phyloP scores from a whole-genome alignment of 371 early-diverging fungal species.

The Mortierella sp. region DNA sequence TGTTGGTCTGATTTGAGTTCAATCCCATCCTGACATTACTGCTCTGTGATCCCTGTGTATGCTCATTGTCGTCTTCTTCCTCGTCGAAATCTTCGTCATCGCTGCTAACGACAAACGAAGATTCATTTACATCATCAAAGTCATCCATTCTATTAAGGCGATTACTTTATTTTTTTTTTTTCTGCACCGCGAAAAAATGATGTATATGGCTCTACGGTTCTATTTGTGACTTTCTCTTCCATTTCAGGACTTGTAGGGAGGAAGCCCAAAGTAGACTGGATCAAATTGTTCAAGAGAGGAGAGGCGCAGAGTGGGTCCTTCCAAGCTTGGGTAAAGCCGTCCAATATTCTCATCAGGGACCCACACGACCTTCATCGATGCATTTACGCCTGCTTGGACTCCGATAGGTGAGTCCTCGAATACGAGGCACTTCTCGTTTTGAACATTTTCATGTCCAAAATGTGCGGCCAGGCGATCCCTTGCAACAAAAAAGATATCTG shows the following conservation, averaged over 20 bases:
- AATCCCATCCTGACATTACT: neutral
- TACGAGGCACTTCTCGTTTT: slow-evolving; percentile 80
- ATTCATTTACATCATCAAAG: slow-evolving; percentile 17
- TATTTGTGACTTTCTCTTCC: neutral
- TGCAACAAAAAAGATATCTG: slow-evolving; percentile 91
- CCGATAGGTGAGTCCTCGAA: slow-evolving; percentile 94
- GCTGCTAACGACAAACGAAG: slow-evolving; percentile 9
- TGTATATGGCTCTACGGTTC: neutral
- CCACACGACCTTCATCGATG: slow-evolving; percentile 89
- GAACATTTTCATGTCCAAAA: slow-evolving; percentile 63
- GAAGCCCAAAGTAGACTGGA: slow-evolving; percentile 64
- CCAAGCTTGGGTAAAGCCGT: slow-evolving; percentile 48
- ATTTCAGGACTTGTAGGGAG: slow-evolving; percentile 35
- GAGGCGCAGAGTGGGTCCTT: slow-evolving; percentile 62
- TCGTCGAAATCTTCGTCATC: slow-evolving; percentile 10
- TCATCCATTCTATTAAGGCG: slow-evolving; percentile 13
- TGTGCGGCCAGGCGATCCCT: slow-evolving; percentile 43
- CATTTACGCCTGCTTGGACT: slow-evolving; percentile 85
- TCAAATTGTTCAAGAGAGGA: slow-evolving; percentile 77
- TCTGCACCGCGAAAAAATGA: neutral
- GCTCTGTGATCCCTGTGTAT: neutral
- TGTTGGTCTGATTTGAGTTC: neutral
- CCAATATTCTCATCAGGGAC: slow-evolving; percentile 75
- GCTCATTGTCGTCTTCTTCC: slow-evolving; percentile 4
- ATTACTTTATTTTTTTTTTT: neutral